phyloP scores from a whole-genome alignment of 208 protist species.

The Lotmaria passim region DNA sequence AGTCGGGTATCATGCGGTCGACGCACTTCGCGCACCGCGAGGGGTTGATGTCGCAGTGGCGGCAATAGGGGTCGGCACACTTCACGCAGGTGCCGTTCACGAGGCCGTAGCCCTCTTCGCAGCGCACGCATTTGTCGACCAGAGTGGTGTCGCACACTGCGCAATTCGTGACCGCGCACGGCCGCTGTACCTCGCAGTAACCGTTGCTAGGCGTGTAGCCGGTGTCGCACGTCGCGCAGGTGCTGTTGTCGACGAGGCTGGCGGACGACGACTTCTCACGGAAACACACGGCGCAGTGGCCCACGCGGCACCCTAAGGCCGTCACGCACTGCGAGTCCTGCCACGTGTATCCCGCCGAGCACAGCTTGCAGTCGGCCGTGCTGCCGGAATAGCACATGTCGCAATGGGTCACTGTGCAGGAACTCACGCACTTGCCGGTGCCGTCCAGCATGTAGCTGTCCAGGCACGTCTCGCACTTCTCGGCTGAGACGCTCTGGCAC shows the following conservation, averaged over 20 bases:
- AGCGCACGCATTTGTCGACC: conserved; percentile 4
- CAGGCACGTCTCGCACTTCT: neutral
- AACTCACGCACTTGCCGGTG: neutral
- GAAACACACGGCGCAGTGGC: conserved; percentile 3
- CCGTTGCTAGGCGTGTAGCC: neutral
- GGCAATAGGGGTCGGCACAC: conserved; percentile 10
- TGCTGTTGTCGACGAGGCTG: neutral
- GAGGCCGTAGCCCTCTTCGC: conserved; percentile 15
- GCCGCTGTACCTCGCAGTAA: neutral
- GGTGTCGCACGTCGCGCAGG: neutral
- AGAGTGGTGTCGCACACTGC: conserved; percentile 9
- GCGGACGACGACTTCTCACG: neutral
- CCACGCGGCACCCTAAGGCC: conserved; percentile 2
- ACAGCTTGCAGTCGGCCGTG: conserved; percentile 9
- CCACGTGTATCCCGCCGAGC: conserved; percentile 1
- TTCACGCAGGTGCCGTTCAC: conserved; percentile 13
- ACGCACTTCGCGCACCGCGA: conserved; percentile 5
- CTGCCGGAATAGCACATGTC: conserved; percentile 9
- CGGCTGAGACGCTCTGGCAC: neutral
- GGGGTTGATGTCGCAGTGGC: conserved; percentile 3
- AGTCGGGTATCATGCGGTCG: too few relatives aligned
- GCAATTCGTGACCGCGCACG: conserved; percentile 14
- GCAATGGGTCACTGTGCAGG: conserved; percentile 1
- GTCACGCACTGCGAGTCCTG: neutral
- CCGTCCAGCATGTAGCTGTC: neutral